phyloP scores from a whole-genome alignment of 495 filamentous ascomycete species.

The Penicillium lividum region DNA sequence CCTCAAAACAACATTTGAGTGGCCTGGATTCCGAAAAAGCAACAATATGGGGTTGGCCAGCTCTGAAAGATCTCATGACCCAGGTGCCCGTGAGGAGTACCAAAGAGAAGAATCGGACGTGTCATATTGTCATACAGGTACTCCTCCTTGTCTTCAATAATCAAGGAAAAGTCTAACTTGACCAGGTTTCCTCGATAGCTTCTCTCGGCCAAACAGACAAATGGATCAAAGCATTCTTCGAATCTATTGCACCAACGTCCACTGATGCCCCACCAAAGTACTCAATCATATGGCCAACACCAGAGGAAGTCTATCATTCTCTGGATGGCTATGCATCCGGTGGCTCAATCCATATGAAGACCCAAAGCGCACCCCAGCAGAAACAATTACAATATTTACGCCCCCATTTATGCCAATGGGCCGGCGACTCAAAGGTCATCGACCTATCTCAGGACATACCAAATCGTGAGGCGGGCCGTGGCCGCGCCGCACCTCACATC shows the following conservation, averaged over 20 bases:
- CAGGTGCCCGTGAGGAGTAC: constrained; percentile 40
- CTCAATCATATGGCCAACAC: constrained; percentile 77
- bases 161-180: not conserved
- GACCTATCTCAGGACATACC: constrained; percentile 17
- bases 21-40: constrained; percentile 35
- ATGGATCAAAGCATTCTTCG: constrained; percentile 74
- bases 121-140: constrained; percentile 69
- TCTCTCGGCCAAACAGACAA: constrained; percentile 71
- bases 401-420: constrained; percentile 74
- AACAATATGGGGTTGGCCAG: constrained; percentile 75
- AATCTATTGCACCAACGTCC: constrained; percentile 41
- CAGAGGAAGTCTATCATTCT: constrained; percentile 73
- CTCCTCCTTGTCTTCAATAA: not conserved
- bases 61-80: constrained; percentile 60
- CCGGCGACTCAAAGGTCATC: constrained; percentile 31
- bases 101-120: constrained; percentile 12
- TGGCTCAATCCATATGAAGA: constrained; percentile 79
- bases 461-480: constrained; percentile 56
- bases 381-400: constrained; percentile 76
- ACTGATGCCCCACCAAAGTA: constrained; percentile 37
- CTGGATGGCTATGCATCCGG: constrained; percentile 80
- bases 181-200: constrained; percentile 73
- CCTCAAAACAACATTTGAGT: constrained; percentile 58
- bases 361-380: constrained; percentile 62
- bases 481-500: constrained; percentile 86